Conservation (phyloP, 2,329 filamentous ascomycete genomes). For the Fusarium sp. region DNA sequence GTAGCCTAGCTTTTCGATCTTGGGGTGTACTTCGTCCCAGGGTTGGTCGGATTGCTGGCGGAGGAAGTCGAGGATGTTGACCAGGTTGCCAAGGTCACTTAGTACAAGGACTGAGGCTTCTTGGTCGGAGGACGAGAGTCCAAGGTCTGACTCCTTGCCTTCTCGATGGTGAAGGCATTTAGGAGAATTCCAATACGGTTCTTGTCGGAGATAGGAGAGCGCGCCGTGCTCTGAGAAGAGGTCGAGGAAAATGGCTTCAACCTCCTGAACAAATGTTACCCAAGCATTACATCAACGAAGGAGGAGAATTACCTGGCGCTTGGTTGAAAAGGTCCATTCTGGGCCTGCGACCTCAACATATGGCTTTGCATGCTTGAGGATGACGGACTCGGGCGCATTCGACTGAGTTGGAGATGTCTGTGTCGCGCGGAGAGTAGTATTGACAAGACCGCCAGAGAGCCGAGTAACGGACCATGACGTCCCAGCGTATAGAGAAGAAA, state of each 20-base stretch:
- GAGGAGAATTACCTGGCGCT: slow-evolving; percentile 23
- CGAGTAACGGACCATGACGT: background rate
- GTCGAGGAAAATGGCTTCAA: background rate
- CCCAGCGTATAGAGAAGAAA: background rate
- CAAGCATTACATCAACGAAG: background rate
- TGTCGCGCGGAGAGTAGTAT: slow-evolving; percentile 26
- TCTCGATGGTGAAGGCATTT: background rate
- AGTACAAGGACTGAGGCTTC: background rate
- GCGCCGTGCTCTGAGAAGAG: background rate
- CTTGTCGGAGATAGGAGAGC: background rate
- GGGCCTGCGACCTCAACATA: slow-evolving; percentile 26
- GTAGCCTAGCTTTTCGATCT: background rate
- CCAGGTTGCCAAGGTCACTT: background rate
- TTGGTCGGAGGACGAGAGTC: background rate
- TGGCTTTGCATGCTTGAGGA: slow-evolving; percentile 33
- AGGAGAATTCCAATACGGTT: slow-evolving; percentile 1
- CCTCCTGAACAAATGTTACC: background rate
- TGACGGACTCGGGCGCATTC: slow-evolving; percentile 22
- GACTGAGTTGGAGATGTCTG: background rate
- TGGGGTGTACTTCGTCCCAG: background rate
- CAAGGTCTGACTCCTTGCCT: background rate
- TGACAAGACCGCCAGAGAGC: slow-evolving; percentile 32
- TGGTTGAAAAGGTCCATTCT: slow-evolving; percentile 20
- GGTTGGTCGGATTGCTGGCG: background rate
- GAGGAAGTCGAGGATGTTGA: background rate